Percentiles rank a stretch among this genome's conserved stretches.
phyloP scores from a whole-genome alignment of 1,284 basidiomycete species.

The Meira miltonrushii region DNA sequence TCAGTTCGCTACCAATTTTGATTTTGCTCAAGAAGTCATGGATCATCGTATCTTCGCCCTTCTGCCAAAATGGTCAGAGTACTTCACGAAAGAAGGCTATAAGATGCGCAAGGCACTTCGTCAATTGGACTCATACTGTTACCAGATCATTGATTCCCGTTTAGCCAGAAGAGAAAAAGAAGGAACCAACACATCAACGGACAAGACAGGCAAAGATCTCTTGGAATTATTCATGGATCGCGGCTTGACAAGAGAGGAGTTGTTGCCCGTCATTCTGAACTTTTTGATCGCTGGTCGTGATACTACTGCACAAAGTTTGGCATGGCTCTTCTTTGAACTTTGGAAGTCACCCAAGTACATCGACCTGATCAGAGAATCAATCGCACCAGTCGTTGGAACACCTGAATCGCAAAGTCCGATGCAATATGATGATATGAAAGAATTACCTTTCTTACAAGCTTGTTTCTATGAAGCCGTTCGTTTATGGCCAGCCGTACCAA shows the following conservation, averaged over 20 bases:
- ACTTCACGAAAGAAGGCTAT: background rate
- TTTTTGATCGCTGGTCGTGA: slow-evolving; percentile 41
- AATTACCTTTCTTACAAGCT: slow-evolving; percentile 32
- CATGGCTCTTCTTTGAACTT: slow-evolving; percentile 39
- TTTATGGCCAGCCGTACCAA: slow-evolving; percentile 35
- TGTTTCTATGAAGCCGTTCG: slow-evolving; percentile 30
- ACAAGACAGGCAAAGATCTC: slow-evolving; percentile 38
- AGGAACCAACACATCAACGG: slow-evolving; percentile 1
- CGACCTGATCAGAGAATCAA: slow-evolving; percentile 27
- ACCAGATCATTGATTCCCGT: slow-evolving; percentile 1
- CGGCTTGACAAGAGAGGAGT: slow-evolving; percentile 29
- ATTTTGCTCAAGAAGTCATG: slow-evolving; percentile 44
- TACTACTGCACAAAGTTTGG: slow-evolving; percentile 34
- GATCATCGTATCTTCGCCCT: slow-evolving; percentile 32
- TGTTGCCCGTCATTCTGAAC: slow-evolving; percentile 25
- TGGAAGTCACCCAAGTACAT: slow-evolving; percentile 23
- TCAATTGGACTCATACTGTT: slow-evolving; percentile 2
- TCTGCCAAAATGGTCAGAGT: slow-evolving; percentile 6
- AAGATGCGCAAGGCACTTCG: background rate
- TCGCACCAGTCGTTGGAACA: slow-evolving; percentile 20
- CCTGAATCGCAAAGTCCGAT: slow-evolving; percentile 20
- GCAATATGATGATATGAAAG: slow-evolving; percentile 33
- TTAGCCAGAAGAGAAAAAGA: slow-evolving; percentile 7
- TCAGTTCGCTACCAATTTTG: slow-evolving; percentile 45
- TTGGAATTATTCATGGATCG: slow-evolving; percentile 42